These are phyloP conservation scores for Casaregolazyma lundiana DNA, from an alignment of 1,139 yeast species.

Conservation along the genomic window DNA sequence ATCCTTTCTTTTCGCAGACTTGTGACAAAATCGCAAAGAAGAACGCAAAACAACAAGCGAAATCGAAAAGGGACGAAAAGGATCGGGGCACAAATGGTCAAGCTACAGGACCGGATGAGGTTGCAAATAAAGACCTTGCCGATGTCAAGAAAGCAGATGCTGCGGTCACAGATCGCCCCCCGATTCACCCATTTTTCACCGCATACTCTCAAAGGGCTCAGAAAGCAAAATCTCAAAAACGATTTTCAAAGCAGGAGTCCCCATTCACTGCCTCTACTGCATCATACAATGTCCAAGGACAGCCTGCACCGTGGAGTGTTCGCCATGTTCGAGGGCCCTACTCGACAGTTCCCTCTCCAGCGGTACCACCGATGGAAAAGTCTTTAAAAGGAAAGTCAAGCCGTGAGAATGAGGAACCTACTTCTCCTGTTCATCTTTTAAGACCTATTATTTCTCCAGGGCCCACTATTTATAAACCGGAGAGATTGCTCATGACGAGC, in stretches of 20 bases:
- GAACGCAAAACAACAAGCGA: neutral
- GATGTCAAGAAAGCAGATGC: neutral
- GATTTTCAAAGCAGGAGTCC: too few relatives aligned
- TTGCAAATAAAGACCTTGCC: neutral
- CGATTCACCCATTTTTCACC: neutral
- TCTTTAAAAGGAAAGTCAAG: conserved; percentile 9
- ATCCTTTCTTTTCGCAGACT: conserved; percentile 23
- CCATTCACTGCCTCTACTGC: too few relatives aligned
- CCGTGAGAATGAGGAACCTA: neutral
- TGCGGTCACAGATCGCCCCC: neutral
- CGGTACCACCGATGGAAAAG: neutral
- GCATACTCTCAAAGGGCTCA: too few relatives aligned
- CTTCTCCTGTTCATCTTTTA: neutral
- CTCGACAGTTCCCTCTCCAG: neutral
- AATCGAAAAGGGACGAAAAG: neutral
- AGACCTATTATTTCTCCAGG: neutral
- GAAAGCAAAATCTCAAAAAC: neutral
- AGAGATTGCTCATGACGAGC: conserved; percentile 15
- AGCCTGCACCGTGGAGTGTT: conserved; percentile 3
- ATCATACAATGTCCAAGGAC: neutral
- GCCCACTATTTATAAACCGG: conserved; percentile 12
- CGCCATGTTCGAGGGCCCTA: neutral
- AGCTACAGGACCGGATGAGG: neutral
- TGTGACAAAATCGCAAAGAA: neutral
- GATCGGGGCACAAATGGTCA: too few relatives aligned